A percentile compares a stretch with the other conserved stretches of the same genome.
Conservation (phyloP, 176 grass and related monocot genomes). For the Musa acuminata region DNA sequence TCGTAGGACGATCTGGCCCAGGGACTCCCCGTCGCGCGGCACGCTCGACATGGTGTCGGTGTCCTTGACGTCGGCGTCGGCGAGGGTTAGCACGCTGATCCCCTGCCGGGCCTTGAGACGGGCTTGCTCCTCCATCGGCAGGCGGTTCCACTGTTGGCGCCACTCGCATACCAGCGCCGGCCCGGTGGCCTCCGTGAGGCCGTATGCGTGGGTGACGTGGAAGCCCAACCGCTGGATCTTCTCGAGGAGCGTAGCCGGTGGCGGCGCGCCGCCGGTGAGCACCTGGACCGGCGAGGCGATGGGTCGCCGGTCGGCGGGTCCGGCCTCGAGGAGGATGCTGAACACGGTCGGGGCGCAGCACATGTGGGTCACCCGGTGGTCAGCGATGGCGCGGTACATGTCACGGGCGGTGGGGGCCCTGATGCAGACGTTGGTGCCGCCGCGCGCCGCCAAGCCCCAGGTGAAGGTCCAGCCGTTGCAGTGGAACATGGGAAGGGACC, state of each 20-base stretch:
- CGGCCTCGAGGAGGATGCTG: conserved; percentile 34
- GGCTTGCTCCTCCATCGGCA: conserved; percentile 20
- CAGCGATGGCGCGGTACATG: conserved; percentile 38
- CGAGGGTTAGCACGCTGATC: conserved; percentile 35
- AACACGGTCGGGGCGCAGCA: conserved; percentile 51
- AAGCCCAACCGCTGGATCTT: conserved; percentile 39
- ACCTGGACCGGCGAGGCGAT: conserved; percentile 20
- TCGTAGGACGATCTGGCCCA: conserved; percentile 46
- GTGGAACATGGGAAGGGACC: conserved; percentile 69
- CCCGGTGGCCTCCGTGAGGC: conserved; percentile 53
- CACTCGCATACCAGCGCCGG: conserved; percentile 57
- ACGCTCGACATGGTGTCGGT: conserved; percentile 41
- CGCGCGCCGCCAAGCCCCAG: conserved; percentile 57
- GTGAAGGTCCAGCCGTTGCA: conserved; percentile 76
- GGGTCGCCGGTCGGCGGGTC: not conserved
- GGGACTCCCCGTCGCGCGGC: conserved; percentile 29
- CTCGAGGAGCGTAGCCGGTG: conserved; percentile 33
- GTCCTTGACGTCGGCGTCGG: conserved; percentile 41
- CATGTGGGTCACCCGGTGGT: conserved; percentile 55
- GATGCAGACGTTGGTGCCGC: conserved; percentile 51
- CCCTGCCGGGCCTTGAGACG: conserved; percentile 47
- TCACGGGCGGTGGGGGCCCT: conserved; percentile 24
- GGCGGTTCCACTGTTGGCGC: conserved; percentile 32
- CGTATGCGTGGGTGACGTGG: conserved; percentile 45
- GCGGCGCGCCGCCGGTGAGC: conserved; percentile 51